Evolutionary conservation across 2,329 filamentous ascomycete genomes (phyloP).

Genomic region (Diplodia corticola): DNA sequence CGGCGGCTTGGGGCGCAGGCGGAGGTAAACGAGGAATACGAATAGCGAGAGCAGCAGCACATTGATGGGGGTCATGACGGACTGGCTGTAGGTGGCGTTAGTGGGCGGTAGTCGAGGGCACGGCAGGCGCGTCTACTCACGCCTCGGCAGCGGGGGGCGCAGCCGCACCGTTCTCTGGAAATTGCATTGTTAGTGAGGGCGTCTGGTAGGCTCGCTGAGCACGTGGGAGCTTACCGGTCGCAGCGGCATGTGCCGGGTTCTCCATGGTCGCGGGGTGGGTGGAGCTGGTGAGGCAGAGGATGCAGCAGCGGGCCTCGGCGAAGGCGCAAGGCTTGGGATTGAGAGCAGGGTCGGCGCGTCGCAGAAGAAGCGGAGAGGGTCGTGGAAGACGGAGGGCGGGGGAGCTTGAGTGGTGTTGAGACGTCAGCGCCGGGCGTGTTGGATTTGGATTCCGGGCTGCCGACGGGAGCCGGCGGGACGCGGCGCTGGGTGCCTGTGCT

Average conservation of each 20-base stretch:
- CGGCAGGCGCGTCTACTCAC: constrained; percentile 37
- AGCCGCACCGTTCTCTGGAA: constrained; percentile 46
- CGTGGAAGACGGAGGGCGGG: not conserved
- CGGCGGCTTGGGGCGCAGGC: constrained; percentile 56
- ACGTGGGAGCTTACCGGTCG: constrained; percentile 20
- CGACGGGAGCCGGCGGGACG: not conserved
- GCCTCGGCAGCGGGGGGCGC: constrained; percentile 51
- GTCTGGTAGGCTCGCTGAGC: not conserved
- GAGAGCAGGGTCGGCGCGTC: not conserved
- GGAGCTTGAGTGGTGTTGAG: constrained; percentile 2
- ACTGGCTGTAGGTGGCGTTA: constrained; percentile 44
- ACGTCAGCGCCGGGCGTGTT: not conserved
- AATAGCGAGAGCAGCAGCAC: constrained; percentile 61
- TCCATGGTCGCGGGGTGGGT: constrained; percentile 2
- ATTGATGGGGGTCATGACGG: constrained; percentile 62
- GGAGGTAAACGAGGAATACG: constrained; percentile 57
- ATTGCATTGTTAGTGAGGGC: not conserved
- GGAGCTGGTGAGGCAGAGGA: not conserved
- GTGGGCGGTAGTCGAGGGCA: not conserved
- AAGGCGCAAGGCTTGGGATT: not conserved
- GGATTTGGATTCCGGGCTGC: not conserved
- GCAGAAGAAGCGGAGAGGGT: not conserved
- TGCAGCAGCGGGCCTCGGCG: not conserved
- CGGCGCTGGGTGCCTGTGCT: not conserved
- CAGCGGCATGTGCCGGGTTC: constrained; percentile 10